Base-by-base conservation (phyloP, 306 rosid species). In the Hippophae tibetana region DNA sequence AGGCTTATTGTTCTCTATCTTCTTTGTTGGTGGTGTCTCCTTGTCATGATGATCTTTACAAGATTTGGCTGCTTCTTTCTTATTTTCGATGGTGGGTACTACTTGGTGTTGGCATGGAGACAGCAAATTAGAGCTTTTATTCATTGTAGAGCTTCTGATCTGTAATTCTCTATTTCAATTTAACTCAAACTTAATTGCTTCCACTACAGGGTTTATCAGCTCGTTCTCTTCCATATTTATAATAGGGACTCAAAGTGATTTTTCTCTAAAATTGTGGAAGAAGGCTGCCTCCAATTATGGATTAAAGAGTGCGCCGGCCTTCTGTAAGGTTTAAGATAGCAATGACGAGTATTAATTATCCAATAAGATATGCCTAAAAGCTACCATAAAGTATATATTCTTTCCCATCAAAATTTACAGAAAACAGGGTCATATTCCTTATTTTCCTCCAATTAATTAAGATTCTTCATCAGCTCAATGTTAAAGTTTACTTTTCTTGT, bases 1-100 rank as follows among this genome's bases (percentile, higher is more conserved):
- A 3, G 78, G 42, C 58, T 82, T 18, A 18, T 18, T 80, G 50
- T 76, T 78, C 82, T 86, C 97, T 2, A 74, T 81, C 75, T 81
- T 65, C 76, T 8, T 48, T 12, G 44, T 44, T 31, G 10, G 18
- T 64, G 7, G 49, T 47, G 13, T 74, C 76, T 72, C 70, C 52
- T 56, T 78, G 53, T 73, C 73, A 47, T 1, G 27, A 1, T 11
- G 14, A 48, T 49, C 73, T 55, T 54, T 66, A n/a, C 13, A 10
- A 26, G 54, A 52, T 18, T n/a, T 58, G 56, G 43, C 40, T 10
- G 59, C 69, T 43, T 47, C 61, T 72, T 75, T 18, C 48, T 72
- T 41, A 0, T 67, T 10, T 18, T 50, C 43, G 9, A n/a, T 3
- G 18, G 56, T 42, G 13, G 46, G 13, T 12, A 53, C 62, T 12